Base-by-base conservation (phyloP, 176 grass and related monocot genomes). In the Microstegium vimineum region DNA sequence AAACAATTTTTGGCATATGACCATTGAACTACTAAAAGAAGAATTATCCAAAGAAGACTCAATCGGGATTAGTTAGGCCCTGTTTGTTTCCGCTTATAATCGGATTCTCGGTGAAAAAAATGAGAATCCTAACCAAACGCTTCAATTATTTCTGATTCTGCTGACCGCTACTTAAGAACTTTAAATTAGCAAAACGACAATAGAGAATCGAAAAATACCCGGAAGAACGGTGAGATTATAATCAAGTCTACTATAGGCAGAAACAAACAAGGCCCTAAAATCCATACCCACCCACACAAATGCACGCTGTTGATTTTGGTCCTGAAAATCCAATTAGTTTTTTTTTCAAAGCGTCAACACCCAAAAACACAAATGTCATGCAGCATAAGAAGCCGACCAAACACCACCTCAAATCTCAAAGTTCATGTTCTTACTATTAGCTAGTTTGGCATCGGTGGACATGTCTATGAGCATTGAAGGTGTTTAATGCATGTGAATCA, bases 401-500 rank as follows among this genome's bases (percentile, higher is more conserved):
- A 73, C 52, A 83, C 8, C 4, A 65, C 12, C 6, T 16, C 43
- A 78, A 78, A 16, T 32, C 20, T 16, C 57, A 73, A 72, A 22
- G 28, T 61, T 76, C 20, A 83, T 4, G 3, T 73, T 72, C 34
- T 88, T 83, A 20, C 26, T 54, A 64, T n/a, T 54, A 64, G 66
- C 47, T 42, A 83, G 28, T 71, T 88, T 78, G 15, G 42, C 46
- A 64, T 31, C 37, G 42, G 22, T 34, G 13, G 6, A 20, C 46
- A 8, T 46, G 37, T 8, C 45, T 45, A 79, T 26, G 22, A 79
- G 59, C 27, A 73, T 15, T 68, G 59, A 17, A 54, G 46, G 7
- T 56, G 27, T 67, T 66, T 52, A 41, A 10, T 73, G 16, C 54
- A 5, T 71, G 71, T 23, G 3, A 2, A 75, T 66, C 23, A 76